phyloP scores from a whole-genome alignment of 495 filamentous ascomycete genomes.

The Hypoxylon fuscum region DNA sequence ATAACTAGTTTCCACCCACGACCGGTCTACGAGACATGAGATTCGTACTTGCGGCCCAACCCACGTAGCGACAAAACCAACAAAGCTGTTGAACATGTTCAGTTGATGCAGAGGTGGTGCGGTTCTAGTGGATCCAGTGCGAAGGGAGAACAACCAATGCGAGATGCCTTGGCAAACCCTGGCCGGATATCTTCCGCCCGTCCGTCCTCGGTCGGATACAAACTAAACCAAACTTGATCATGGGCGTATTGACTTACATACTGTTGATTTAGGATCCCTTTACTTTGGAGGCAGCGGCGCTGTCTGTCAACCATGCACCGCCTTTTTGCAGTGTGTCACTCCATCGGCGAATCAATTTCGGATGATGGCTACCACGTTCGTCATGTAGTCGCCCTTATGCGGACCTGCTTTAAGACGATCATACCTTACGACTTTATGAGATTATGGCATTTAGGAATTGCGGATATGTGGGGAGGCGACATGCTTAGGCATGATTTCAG shows the following conservation, averaged over 20 bases:
- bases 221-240: slow-evolving; percentile 2
- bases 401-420: neutral
- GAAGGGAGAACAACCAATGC: slow-evolving; percentile 25
- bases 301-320: slow-evolving; percentile 35
- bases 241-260: slow-evolving; percentile 33
- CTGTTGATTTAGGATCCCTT: slow-evolving; percentile 37
- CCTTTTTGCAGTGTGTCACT: slow-evolving; percentile 27
- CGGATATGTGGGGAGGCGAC: neutral
- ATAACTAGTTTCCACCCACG: slow-evolving; percentile 14
- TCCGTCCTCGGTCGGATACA: slow-evolving; percentile 9
- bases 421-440: slow-evolving; percentile 1
- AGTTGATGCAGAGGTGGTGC: slow-evolving; percentile 17
- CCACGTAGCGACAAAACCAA: slow-evolving; percentile 25
- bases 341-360: slow-evolving; percentile 15
- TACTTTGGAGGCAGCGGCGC: slow-evolving; percentile 37
- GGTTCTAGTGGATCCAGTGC: slow-evolving; percentile 32
- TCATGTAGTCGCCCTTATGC: slow-evolving; percentile 18
- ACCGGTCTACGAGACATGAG: slow-evolving; percentile 14
- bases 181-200: slow-evolving; percentile 1
- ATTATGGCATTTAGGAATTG: slow-evolving; percentile 1
- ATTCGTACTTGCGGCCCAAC: slow-evolving; percentile 14
- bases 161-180: slow-evolving; percentile 33
- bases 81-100: slow-evolving; percentile 40
- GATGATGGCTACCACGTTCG: slow-evolving; percentile 24
- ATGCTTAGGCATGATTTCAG: neutral